Evolutionary conservation across 176 grass and related monocot genomes (phyloP).

Genomic region (Zoysia pacifica): DNA sequence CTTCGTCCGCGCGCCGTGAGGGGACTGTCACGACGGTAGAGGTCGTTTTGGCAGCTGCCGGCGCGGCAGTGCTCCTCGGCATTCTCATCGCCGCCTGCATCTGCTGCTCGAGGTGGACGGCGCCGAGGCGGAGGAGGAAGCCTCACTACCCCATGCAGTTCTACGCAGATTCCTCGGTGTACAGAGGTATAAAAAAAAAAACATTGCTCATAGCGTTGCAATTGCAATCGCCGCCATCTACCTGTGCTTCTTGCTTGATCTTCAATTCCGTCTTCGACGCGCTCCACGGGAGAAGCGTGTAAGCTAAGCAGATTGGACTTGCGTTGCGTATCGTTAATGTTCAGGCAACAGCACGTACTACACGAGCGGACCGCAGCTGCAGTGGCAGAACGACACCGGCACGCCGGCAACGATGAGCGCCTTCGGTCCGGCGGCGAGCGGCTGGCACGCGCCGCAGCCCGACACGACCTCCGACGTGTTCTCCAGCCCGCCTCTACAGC

Average conservation of each 20-base stretch:
- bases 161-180: slow-evolving; percentile 45
- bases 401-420: slow-evolving; percentile 36
- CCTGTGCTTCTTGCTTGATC: neutral
- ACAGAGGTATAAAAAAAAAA: slow-evolving; percentile 43
- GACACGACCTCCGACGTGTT: slow-evolving; percentile 35
- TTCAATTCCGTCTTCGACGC: neutral
- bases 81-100: slow-evolving; percentile 55
- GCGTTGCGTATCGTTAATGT: neutral
- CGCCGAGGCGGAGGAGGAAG: slow-evolving; percentile 58
- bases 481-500: slow-evolving; percentile 25
- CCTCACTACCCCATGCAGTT: slow-evolving; percentile 62
- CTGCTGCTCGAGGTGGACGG: slow-evolving; percentile 55
- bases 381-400: slow-evolving; percentile 38
- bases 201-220: neutral
- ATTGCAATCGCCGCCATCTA: too few species aligned
- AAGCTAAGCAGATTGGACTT: neutral
- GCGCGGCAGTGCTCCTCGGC: slow-evolving; percentile 49
- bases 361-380: slow-evolving; percentile 39
- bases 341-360: slow-evolving; percentile 27
- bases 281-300: neutral
- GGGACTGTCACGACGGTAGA: slow-evolving; percentile 12
- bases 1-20: slow-evolving; percentile 7
- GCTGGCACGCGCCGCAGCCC: slow-evolving; percentile 21
- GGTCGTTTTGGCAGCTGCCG: slow-evolving; percentile 48
- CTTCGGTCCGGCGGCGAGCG: neutral